Evolutionary conservation across 768 basidiomycete genomes (phyloP).

Genomic region (Leccinum incarnatum): DNA sequence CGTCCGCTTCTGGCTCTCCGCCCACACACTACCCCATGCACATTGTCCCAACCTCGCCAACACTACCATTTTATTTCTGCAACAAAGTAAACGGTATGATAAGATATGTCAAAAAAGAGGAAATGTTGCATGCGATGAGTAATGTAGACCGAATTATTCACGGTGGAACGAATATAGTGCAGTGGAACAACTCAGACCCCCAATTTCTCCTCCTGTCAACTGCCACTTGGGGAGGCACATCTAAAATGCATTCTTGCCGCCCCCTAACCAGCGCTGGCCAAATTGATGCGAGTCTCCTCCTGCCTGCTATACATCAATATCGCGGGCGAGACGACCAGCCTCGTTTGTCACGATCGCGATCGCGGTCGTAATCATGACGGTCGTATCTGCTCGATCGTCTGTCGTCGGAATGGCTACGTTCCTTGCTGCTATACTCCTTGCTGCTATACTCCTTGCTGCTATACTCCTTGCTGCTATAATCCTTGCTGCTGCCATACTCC

Average conservation of each 20-base stretch:
- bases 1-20: background rate
- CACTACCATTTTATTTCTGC: background rate
- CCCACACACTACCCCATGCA: background rate
- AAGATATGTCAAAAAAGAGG: background rate
- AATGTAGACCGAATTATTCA: background rate
- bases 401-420: constrained; percentile 20
- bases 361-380: constrained; percentile 5
- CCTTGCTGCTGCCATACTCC: background rate
- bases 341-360: constrained; percentile 8
- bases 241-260: background rate
- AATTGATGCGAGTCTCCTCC: background rate
- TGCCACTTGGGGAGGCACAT: background rate
- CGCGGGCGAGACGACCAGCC: constrained; percentile 6
- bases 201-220: background rate
- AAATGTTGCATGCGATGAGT: background rate
- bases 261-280: background rate
- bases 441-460: background rate
- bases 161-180: background rate
- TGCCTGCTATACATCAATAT: background rate
- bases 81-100: background rate
- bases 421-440: background rate
- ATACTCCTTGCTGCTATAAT: background rate
- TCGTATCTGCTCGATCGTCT: constrained; percentile 13
- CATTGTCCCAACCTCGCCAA: background rate
- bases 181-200: background rate